Percentiles rank a stretch among this genome's conserved stretches.
Conservation (phyloP, 257 asterid species). For the Lavandula angustifolia region DNA sequence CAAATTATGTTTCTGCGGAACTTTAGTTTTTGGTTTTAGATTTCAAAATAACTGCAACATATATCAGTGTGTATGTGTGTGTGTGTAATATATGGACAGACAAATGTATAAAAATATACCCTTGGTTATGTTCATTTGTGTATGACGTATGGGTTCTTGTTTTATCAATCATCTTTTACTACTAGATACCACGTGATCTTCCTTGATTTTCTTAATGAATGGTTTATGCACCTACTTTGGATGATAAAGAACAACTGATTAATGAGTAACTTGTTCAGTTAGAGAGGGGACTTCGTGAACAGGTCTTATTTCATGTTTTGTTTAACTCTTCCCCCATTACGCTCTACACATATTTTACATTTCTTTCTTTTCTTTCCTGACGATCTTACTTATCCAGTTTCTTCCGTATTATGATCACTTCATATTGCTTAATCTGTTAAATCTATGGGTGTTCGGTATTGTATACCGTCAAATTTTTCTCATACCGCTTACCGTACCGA, state of each 20-base stretch:
- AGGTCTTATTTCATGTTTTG: constrained; percentile 45
- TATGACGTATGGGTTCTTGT: neutral
- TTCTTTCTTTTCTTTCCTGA: neutral
- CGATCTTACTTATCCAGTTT: neutral
- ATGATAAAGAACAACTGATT: constrained; percentile 66
- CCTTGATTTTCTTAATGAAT: constrained; percentile 29
- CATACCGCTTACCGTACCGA: no score
- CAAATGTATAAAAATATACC: neutral
- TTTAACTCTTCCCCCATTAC: neutral
- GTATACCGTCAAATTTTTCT: no score
- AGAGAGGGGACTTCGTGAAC: constrained; percentile 58
- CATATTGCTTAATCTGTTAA: constrained; percentile 1
- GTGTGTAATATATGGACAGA: neutral
- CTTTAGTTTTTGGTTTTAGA: constrained; percentile 20
- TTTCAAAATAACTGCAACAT: constrained; percentile 16
- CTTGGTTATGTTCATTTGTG: neutral
- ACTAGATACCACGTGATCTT: neutral
- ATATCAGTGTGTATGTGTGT: neutral
- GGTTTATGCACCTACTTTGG: constrained; percentile 59
- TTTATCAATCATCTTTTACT: constrained; percentile 3
- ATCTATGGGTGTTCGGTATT: no score
- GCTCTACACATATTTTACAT: neutral
- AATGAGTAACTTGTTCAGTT: constrained; percentile 58
- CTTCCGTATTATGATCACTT: constrained; percentile 10
- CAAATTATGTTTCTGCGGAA: constrained; percentile 5